Percentiles rank a stretch among this genome's conserved stretches.
phyloP scores from a whole-genome alignment of 1,284 basidiomycete species.

The Cryptococcus amylolentus region DNA sequence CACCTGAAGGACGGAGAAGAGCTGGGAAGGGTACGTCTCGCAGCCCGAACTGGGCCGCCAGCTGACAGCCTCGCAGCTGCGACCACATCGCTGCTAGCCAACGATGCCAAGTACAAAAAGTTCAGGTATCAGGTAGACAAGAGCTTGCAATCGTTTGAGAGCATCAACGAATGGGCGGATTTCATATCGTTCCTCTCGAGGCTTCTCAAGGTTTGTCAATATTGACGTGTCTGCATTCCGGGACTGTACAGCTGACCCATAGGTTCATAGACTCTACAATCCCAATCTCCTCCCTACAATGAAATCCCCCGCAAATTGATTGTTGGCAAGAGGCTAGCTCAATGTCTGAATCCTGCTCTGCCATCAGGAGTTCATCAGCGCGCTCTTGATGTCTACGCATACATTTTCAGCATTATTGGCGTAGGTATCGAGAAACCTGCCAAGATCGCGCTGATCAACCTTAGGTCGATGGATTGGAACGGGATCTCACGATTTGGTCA shows the following conservation, averaged over 20 bases:
- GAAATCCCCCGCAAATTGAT: conserved; percentile 93
- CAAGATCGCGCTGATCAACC: neutral
- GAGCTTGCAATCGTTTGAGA: conserved; percentile 88
- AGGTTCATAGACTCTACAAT: conserved; percentile 72
- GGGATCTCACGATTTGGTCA: conserved; percentile 90
- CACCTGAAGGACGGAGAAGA: conserved; percentile 39
- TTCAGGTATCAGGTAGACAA: conserved; percentile 87
- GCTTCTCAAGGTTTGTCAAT: conserved; percentile 72
- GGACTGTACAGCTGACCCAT: neutral
- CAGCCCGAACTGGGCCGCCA: neutral
- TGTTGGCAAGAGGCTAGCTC: conserved; percentile 90
- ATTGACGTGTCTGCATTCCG: neutral
- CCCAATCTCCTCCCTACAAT: conserved; percentile 76
- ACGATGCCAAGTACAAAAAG: conserved; percentile 93
- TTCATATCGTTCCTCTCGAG: conserved; percentile 97
- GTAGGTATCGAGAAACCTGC: conserved; percentile 54
- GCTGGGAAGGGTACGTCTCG: conserved; percentile 34
- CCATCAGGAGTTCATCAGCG: conserved; percentile 96
- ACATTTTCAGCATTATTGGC: conserved; percentile 85
- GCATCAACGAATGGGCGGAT: conserved; percentile 98
- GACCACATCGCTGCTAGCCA: conserved; percentile 36
- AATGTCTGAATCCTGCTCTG: conserved; percentile 94
- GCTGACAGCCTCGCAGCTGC: conserved; percentile 25
- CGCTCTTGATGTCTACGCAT: conserved; percentile 90
- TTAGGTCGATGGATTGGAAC: conserved; percentile 79